Conservation (phyloP, 2,329 filamentous ascomycete genomes). For the Xylariaceae sp. region DNA sequence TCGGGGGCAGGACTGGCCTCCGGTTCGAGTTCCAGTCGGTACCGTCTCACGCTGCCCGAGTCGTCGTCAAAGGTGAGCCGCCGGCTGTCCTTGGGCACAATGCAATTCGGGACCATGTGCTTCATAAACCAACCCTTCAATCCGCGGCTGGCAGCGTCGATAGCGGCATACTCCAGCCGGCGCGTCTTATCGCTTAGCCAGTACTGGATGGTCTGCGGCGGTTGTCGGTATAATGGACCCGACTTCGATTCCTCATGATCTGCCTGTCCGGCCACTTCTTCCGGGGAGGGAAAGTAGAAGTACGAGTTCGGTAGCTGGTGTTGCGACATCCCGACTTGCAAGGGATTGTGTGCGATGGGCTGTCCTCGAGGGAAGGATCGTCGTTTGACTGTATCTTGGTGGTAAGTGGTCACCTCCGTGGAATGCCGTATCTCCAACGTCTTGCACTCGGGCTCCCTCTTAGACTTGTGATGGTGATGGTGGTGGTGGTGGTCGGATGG, state of each 20-base stretch:
- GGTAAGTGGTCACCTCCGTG: slow-evolving; percentile 34
- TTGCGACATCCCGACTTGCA: slow-evolving; percentile 26
- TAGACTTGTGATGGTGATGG: slow-evolving; percentile 25
- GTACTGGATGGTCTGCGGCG: slow-evolving; percentile 57
- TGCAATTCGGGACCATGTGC: slow-evolving; percentile 55
- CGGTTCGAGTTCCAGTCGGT: slow-evolving; percentile 53
- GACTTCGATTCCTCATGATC: slow-evolving; percentile 6
- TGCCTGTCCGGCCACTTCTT: slow-evolving; percentile 24
- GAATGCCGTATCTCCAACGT: slow-evolving; percentile 30
- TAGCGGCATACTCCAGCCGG: slow-evolving; percentile 59
- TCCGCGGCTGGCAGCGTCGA: slow-evolving; percentile 56
- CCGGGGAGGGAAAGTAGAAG: slow-evolving; percentile 46
- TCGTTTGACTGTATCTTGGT: slow-evolving; percentile 39
- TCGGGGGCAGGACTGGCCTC: slow-evolving; percentile 25
- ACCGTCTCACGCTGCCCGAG: slow-evolving; percentile 56
- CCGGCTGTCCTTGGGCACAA: slow-evolving; percentile 45
- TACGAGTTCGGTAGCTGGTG: slow-evolving; percentile 35
- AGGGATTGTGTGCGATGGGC: slow-evolving; percentile 21
- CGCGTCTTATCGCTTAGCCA: slow-evolving; percentile 61
- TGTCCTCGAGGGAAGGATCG: slow-evolving; percentile 26
- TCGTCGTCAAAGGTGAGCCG: slow-evolving; percentile 57
- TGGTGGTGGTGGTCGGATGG: no score
- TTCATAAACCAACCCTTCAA: slow-evolving; percentile 55
- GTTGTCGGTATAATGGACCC: slow-evolving; percentile 28
- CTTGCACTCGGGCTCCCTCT: slow-evolving; percentile 23